These are phyloP conservation scores for Alloteropsis semialata DNA, from an alignment of 176 grass and related monocot genomes.

Conservation along the genomic window DNA sequence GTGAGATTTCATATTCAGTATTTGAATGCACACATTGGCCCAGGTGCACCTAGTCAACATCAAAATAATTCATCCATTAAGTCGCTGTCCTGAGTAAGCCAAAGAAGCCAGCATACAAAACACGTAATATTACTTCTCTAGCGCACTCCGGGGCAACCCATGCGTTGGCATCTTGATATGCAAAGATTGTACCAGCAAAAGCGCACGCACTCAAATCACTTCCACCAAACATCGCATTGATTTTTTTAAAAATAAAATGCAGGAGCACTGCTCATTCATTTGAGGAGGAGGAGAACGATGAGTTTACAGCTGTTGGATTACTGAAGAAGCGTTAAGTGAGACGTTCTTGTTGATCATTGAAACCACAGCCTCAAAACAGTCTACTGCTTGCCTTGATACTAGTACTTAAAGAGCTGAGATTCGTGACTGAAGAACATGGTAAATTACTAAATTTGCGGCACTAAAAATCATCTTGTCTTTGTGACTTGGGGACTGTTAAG, in stretches of 20 bases:
- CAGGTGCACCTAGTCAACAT: not conserved
- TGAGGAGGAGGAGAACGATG: too few relatives aligned
- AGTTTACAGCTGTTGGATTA: too few relatives aligned
- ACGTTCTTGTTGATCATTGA: not conserved
- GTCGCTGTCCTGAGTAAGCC: not conserved
- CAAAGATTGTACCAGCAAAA: constrained; percentile 1
- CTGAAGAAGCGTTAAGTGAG: not conserved
- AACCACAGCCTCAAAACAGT: not conserved
- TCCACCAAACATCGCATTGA: not conserved
- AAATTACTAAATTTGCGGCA: not conserved
- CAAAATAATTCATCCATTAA: not conserved
- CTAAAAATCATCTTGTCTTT: not conserved
- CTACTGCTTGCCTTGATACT: too few relatives aligned
- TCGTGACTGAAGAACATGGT: not conserved
- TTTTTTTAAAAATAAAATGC: too few relatives aligned
- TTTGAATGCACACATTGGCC: not conserved
- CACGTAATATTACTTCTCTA: not conserved
- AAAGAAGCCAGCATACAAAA: not conserved
- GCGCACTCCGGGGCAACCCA: not conserved
- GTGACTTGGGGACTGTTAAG: too few relatives aligned
- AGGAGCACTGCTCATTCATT: too few relatives aligned
- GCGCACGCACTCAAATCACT: not conserved
- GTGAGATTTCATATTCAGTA: not conserved
- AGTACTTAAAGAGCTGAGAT: not conserved
- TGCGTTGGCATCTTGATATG: not conserved